phyloP scores from a whole-genome alignment of 768 basidiomycete genomes.

The Sistotremastrum suecicum region DNA sequence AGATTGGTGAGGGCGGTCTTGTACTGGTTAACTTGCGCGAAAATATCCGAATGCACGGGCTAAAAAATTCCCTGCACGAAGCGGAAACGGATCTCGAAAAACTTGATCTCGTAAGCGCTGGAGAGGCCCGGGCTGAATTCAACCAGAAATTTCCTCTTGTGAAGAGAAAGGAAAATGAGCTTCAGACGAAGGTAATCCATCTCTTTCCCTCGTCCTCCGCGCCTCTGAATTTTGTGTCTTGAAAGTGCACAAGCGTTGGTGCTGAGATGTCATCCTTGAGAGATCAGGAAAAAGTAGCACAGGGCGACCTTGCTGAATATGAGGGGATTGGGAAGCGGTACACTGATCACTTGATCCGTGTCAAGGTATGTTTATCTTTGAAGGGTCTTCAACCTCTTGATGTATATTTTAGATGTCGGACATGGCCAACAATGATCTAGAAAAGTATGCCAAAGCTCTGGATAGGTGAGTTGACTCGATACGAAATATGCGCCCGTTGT shows the following conservation, averaged over 20 bases:
- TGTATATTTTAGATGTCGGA: slow-evolving; percentile 64
- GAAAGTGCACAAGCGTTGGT: slow-evolving; percentile 61
- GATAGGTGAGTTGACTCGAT: slow-evolving; percentile 57
- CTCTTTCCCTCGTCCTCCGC: neutral
- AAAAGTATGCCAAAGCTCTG: slow-evolving; percentile 94
- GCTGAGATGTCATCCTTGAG: slow-evolving; percentile 71
- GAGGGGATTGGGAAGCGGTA: slow-evolving; percentile 78
- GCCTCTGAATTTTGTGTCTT: neutral
- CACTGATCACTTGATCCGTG: slow-evolving; percentile 82
- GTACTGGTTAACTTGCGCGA: slow-evolving; percentile 60
- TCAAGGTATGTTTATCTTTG: slow-evolving; percentile 48
- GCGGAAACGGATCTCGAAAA: slow-evolving; percentile 59
- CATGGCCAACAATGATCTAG: slow-evolving; percentile 92
- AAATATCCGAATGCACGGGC: slow-evolving; percentile 65
- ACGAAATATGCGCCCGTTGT: neutral
- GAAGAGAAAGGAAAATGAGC: slow-evolving; percentile 56
- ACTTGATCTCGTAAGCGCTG: slow-evolving; percentile 76
- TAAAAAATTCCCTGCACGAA: slow-evolving; percentile 48
- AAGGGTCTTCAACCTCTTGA: neutral
- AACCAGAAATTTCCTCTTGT: slow-evolving; percentile 62
- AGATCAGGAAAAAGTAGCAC: slow-evolving; percentile 47
- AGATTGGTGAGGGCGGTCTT: slow-evolving; percentile 65
- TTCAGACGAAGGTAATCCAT: slow-evolving; percentile 48
- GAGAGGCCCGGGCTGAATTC: slow-evolving; percentile 72
- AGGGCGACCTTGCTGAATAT: slow-evolving; percentile 70